Percentiles rank a stretch among this genome's conserved stretches.
These are phyloP conservation scores for Candida lessepsii DNA, from an alignment of 805 yeast genomes.

Conservation along the genomic window DNA sequence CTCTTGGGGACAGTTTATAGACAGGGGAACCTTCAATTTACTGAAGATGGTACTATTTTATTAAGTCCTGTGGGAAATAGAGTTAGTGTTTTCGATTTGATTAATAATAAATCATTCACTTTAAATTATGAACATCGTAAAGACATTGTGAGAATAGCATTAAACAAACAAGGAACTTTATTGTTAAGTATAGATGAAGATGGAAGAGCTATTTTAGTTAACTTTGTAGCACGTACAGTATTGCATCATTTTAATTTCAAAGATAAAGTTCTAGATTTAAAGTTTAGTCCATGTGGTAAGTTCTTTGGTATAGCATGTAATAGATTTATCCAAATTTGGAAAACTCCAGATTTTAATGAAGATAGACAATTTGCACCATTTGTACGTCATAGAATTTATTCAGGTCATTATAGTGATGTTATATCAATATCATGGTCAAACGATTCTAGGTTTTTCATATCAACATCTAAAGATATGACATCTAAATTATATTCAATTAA, in stretches of 20 bases:
- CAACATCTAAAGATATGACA: conserved; percentile 88
- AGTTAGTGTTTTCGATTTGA: conserved; percentile 82
- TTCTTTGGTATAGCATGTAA: conserved; percentile 84
- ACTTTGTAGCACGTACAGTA: conserved; percentile 78
- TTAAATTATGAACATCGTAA: conserved; percentile 91
- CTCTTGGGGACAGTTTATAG: conserved; percentile 92
- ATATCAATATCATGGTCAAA: conserved; percentile 81
- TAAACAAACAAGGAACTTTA: conserved; percentile 79
- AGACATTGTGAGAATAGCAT: conserved; percentile 73
- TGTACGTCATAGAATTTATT: conserved; percentile 82
- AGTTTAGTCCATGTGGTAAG: conserved; percentile 86
- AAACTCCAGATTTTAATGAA: conserved; percentile 74
- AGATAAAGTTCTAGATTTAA: conserved; percentile 67
- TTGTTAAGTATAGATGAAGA: conserved; percentile 82
- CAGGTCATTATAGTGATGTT: conserved; percentile 89
- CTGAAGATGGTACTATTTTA: conserved; percentile 80
- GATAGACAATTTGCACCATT: conserved; percentile 96
- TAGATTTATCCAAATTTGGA: conserved; percentile 88
- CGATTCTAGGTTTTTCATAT: conserved; percentile 83
- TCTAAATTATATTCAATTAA: conserved; percentile 78
- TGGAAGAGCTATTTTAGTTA: conserved; percentile 90
- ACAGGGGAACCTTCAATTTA: conserved; percentile 84
- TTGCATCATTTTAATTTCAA: conserved; percentile 93
- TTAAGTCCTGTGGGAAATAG: conserved; percentile 94
- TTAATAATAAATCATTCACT: conserved; percentile 82